phyloP scores from a whole-genome alignment of 139 green algal genomes.

The Auxenochlorella protothecoides region DNA sequence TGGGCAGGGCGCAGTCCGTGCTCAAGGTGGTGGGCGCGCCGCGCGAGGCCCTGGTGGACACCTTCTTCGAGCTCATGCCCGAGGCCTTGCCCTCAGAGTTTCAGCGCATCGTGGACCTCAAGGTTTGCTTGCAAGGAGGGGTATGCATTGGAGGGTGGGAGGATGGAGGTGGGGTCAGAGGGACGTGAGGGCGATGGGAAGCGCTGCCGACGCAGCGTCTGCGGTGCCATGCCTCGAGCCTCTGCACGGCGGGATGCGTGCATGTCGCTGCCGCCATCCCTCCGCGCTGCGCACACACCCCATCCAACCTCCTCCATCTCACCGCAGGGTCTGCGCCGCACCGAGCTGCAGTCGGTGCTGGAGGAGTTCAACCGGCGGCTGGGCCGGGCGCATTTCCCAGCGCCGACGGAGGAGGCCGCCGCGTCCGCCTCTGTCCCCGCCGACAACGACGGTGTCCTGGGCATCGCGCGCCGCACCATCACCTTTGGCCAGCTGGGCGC shows the following conservation, averaged over 20 bases:
- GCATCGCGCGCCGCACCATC: too few relatives aligned
- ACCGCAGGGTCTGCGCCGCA: conserved; percentile 12
- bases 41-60: conserved; percentile 52
- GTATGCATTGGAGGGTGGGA: too few relatives aligned
- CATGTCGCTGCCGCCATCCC: too few relatives aligned
- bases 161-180: background rate
- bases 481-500: background rate
- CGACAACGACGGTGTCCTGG: too few relatives aligned
- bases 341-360: conserved; percentile 8
- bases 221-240: background rate
- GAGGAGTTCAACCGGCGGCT: conserved; percentile 19
- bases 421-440: too few relatives aligned
- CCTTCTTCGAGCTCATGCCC: conserved; percentile 63
- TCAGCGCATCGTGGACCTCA: conserved; percentile 62
- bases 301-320: background rate
- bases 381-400: conserved; percentile 4
- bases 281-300: too few relatives aligned
- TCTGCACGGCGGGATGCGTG: background rate
- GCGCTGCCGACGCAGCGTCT: background rate
- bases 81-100: conserved; percentile 45
- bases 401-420: background rate
- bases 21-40: conserved; percentile 73
- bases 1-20: conserved; percentile 56
- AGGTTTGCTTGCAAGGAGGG: conserved; percentile 20
- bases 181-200: background rate